Percentiles rank a stretch among this genome's conserved stretches.
Evolutionary conservation across 1,284 basidiomycete species (phyloP).

Genomic region (Rhodotorula sp.): DNA sequence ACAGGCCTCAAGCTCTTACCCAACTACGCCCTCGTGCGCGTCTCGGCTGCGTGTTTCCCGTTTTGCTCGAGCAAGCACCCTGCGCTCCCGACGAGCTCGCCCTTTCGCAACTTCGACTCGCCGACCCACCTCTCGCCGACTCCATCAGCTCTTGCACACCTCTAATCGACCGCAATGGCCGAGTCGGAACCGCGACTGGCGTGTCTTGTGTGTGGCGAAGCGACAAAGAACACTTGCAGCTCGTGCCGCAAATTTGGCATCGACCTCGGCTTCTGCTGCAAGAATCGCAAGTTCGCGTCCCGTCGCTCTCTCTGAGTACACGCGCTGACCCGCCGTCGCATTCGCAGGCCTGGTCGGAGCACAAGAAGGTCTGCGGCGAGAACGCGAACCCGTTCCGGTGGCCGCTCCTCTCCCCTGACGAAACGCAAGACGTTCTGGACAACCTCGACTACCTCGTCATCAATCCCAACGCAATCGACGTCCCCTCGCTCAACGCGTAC

Average conservation of each 20-base stretch:
- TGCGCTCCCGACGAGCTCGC: no score
- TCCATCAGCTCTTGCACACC: neutral
- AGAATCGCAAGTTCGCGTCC: neutral
- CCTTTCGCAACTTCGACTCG: no score
- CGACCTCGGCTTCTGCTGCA: neutral
- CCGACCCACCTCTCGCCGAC: no score
- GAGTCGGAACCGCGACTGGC: no score
- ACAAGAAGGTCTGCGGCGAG: neutral
- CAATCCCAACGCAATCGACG: neutral
- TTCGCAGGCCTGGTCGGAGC: neutral
- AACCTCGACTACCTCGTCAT: neutral
- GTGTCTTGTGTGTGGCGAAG: neutral
- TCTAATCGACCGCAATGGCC: neutral
- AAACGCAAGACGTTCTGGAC: neutral
- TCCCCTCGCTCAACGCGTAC: neutral
- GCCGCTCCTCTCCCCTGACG: neutral
- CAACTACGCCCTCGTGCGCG: no score
- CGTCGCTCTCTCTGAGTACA: rapidly evolving
- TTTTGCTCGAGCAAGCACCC: no score
- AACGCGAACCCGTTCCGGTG: constrained; percentile 11
- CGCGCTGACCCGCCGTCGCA: neutral
- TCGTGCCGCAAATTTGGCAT: neutral
- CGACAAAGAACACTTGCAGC: neutral
- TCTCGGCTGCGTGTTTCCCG: no score
- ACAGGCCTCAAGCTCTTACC: no score